A percentile compares a stretch with the other conserved stretches of the same genome.
phyloP scores from a whole-genome alignment of 2,329 filamentous ascomycete species.

The Diaporthe vaccinii region DNA sequence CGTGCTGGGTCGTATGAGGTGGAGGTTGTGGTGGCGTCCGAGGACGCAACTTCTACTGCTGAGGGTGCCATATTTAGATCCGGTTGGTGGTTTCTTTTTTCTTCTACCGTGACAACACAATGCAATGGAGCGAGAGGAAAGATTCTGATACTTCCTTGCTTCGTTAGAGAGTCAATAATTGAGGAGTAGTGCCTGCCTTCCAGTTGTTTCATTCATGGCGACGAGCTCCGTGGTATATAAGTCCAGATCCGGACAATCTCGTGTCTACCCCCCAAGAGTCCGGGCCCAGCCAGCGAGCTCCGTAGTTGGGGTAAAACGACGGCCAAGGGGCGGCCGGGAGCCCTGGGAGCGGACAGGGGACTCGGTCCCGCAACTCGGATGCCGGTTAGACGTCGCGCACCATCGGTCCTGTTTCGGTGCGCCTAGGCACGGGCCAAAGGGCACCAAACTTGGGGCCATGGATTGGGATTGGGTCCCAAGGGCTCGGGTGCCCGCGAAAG shows the following conservation, averaged over 20 bases:
- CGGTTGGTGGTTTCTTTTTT: background rate
- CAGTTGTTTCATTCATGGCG: background rate
- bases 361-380: slow-evolving; percentile 26
- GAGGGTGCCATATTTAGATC: slow-evolving; percentile 47
- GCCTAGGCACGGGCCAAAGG: background rate
- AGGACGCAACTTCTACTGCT: slow-evolving; percentile 41
- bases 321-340: slow-evolving; percentile 24
- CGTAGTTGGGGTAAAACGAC: slow-evolving; percentile 39
- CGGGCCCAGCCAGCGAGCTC: slow-evolving; percentile 32
- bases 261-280: slow-evolving; percentile 25
- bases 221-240: slow-evolving; percentile 23
- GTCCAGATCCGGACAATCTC: slow-evolving; percentile 27
- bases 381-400: slow-evolving; percentile 14
- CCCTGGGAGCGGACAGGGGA: background rate
- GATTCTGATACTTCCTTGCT: background rate
- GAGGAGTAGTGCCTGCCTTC: background rate
- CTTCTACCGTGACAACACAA: background rate
- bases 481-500: background rate
- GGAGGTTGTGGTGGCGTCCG: slow-evolving; percentile 22
- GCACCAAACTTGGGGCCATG: background rate
- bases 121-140: background rate
- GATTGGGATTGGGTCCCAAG: background rate
- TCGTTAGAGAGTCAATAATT: background rate
- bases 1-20: slow-evolving; percentile 46
- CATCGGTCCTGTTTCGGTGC: slow-evolving; percentile 26